Conservation (phyloP, 805 yeast species). For the Babjeviella inositovora region DNA sequence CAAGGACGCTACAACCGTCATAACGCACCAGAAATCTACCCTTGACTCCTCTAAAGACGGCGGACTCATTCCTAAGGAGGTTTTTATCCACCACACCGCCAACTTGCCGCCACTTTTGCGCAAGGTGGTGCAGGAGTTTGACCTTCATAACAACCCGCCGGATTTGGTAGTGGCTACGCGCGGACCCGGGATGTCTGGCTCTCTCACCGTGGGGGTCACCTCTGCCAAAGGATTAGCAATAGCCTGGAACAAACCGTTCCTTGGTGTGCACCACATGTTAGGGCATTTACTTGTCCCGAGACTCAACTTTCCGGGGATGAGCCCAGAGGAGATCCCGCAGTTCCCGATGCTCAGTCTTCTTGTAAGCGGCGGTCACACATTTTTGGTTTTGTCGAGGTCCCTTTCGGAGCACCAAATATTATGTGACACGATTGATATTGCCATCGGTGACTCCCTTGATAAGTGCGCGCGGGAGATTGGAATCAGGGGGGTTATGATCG, state of each 20-base stretch:
- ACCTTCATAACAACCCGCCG: conserved; percentile 21
- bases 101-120: conserved; percentile 34
- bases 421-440: conserved; percentile 69
- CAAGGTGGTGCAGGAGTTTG: conserved; percentile 20
- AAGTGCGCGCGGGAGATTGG: conserved; percentile 85
- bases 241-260: conserved; percentile 62
- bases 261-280: conserved; percentile 94
- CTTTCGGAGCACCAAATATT: conserved; percentile 55
- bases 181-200: conserved; percentile 96
- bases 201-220: conserved; percentile 68
- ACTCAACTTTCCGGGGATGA: conserved; percentile 20
- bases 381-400: conserved; percentile 55
- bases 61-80: conserved; percentile 80
- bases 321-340: conserved; percentile 20
- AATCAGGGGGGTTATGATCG: conserved; percentile 61
- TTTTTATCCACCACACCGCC: conserved; percentile 63
- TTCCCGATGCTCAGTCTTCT: conserved; percentile 66
- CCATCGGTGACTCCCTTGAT: conserved; percentile 88
- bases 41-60: conserved; percentile 53
- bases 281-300: conserved; percentile 73
- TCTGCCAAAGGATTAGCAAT: conserved; percentile 72
- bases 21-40: conserved; percentile 52
- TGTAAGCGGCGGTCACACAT: conserved; percentile 91
- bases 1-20: conserved; percentile 18
- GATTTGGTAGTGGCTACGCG: conserved; percentile 81